Evolutionary conservation across 345 rosid species (phyloP).

Genomic region (Ceriops zippeliana): DNA sequence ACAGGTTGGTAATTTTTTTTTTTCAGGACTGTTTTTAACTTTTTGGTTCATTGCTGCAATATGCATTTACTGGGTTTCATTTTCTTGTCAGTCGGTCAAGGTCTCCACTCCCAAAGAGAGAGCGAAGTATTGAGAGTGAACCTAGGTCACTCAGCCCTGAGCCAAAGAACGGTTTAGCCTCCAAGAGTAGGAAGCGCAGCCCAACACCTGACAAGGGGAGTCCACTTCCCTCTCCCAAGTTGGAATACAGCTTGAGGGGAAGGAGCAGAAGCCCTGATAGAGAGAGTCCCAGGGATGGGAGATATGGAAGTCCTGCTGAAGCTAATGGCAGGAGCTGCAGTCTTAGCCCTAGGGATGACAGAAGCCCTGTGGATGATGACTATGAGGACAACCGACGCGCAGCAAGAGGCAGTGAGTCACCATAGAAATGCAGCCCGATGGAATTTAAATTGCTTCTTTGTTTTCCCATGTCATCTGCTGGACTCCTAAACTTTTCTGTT

Average conservation of each 20-base stretch:
- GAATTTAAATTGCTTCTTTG: not conserved
- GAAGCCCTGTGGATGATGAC: conserved; percentile 45
- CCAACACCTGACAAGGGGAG: conserved; percentile 44
- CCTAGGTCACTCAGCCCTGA: conserved; percentile 29
- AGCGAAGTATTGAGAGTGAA: conserved; percentile 42
- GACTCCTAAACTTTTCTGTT: not conserved
- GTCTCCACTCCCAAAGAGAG: conserved; percentile 63
- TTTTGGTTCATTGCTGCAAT: not conserved
- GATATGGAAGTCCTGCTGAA: conserved; percentile 49
- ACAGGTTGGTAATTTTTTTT: conserved; percentile 41
- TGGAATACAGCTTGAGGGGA: conserved; percentile 29
- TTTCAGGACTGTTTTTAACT: not conserved
- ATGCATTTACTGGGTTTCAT: not conserved
- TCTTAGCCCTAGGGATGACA: conserved; percentile 46
- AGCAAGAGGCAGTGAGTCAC: conserved; percentile 24
- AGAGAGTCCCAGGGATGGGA: conserved; percentile 34
- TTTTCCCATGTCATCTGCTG: not conserved
- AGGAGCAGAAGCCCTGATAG: conserved; percentile 50
- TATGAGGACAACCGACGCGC: conserved; percentile 24
- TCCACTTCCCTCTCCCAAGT: conserved; percentile 28
- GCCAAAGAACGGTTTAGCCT: conserved; percentile 27
- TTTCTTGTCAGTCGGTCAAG: conserved; percentile 53
- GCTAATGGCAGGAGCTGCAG: conserved; percentile 52
- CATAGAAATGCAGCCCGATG: conserved; percentile 7
- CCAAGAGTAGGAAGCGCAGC: conserved; percentile 58